Percentiles rank a stretch among this genome's conserved stretches.
Evolutionary conservation across 2,329 filamentous ascomycete species (phyloP).

Genomic region (Monosporascus sp.): DNA sequence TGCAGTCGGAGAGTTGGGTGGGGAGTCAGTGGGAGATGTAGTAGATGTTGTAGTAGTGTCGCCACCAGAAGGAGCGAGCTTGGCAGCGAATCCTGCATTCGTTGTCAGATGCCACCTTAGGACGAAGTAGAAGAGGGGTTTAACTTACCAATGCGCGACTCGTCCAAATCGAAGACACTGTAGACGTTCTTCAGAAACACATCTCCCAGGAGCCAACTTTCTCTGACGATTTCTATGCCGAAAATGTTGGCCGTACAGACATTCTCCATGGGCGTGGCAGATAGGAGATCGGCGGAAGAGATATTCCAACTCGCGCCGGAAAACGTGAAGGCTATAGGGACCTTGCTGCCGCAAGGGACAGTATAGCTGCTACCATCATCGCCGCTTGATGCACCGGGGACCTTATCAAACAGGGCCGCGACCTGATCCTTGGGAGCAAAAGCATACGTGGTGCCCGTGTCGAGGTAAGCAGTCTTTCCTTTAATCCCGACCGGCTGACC

Average conservation of each 20-base stretch:
- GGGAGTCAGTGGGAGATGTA: conserved; percentile 10
- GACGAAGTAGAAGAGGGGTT: background rate
- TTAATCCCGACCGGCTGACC: conserved; percentile 54
- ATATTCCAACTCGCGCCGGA: conserved; percentile 62
- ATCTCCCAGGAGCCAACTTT: conserved; percentile 76
- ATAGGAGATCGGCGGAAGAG: conserved; percentile 66
- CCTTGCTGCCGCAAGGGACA: conserved; percentile 66
- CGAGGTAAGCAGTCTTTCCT: conserved; percentile 62
- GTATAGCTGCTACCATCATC: conserved; percentile 59
- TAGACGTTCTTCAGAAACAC: conserved; percentile 90
- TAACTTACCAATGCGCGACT: conserved; percentile 55
- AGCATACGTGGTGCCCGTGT: conserved; percentile 78
- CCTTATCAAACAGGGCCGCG: conserved; percentile 58
- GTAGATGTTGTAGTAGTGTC: conserved; percentile 16
- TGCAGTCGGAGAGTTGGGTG: conserved; percentile 6
- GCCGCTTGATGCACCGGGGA: conserved; percentile 54
- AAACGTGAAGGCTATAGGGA: conserved; percentile 60
- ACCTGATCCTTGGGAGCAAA: conserved; percentile 67
- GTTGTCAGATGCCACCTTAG: conserved; percentile 1
- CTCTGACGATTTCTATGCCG: conserved; percentile 60
- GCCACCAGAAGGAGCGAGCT: conserved; percentile 13
- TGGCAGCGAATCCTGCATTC: conserved; percentile 32
- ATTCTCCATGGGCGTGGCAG: conserved; percentile 36
- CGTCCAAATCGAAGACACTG: conserved; percentile 73
- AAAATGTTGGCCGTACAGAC: conserved; percentile 69